These are phyloP conservation scores for Fusarium subtropicale DNA, from an alignment of 2,329 filamentous ascomycete species.

Conservation along the genomic window DNA sequence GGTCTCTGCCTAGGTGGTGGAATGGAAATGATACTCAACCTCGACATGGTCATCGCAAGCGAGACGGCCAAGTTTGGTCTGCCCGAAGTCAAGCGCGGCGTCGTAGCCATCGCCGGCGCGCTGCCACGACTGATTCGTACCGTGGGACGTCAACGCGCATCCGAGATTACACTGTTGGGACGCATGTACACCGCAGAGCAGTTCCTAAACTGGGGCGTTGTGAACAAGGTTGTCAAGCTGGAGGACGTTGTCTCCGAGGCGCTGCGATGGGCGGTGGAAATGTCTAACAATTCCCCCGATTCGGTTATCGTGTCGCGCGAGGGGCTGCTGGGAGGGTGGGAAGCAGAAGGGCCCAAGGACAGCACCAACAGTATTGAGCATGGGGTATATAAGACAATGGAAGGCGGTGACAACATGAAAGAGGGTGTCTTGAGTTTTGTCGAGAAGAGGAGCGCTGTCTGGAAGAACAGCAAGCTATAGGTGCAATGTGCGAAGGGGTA, in stretches of 20 bases:
- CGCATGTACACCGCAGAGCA: constrained; percentile 68
- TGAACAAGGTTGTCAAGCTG: constrained; percentile 67
- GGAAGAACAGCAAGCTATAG: constrained; percentile 73
- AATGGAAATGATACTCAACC: constrained; percentile 78
- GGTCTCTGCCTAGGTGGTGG: constrained; percentile 79
- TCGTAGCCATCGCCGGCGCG: constrained; percentile 76
- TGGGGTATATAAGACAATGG: constrained; percentile 69
- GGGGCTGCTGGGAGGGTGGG: constrained; percentile 79
- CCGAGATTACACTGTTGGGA: constrained; percentile 77
- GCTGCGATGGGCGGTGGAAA: constrained; percentile 68
- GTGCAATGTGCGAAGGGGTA: constrained; percentile 6
- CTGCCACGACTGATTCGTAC: constrained; percentile 72
- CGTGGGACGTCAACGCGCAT: constrained; percentile 74
- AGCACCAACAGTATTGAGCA: constrained; percentile 68
- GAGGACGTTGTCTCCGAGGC: constrained; percentile 67
- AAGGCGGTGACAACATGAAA: constrained; percentile 76
- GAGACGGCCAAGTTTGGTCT: constrained; percentile 69
- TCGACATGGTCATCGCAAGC: constrained; percentile 74
- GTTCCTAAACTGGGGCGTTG: constrained; percentile 73
- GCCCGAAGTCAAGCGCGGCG: constrained; percentile 76
- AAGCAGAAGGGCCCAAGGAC: constrained; percentile 72
- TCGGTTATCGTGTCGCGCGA: constrained; percentile 78
- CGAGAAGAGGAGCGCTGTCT: constrained; percentile 77
- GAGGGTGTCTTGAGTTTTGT: constrained; percentile 82
- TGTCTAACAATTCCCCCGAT: constrained; percentile 78